phyloP scores from a whole-genome alignment of 2,329 filamentous ascomycete genomes.

The Colletotrichum tanaceti region DNA sequence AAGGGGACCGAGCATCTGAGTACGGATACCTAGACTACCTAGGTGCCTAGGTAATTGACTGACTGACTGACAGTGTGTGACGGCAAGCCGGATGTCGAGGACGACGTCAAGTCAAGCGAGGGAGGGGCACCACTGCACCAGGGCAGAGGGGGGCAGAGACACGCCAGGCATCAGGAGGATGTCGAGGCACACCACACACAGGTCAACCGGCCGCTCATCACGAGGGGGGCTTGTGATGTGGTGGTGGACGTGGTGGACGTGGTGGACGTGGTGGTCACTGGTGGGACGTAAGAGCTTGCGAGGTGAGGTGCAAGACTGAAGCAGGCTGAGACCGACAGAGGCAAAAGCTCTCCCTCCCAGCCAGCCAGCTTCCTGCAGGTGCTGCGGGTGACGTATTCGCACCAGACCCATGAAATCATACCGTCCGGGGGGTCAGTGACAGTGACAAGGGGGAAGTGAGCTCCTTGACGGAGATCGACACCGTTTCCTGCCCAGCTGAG shows the following conservation, averaged over 20 bases:
- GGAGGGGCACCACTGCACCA: neutral
- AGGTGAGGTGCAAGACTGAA: constrained; percentile 3
- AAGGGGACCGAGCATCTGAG: constrained; percentile 27
- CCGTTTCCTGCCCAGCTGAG: constrained; percentile 20
- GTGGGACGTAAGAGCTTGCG: constrained; percentile 8
- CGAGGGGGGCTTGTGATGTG: constrained; percentile 18
- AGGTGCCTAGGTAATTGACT: too few species aligned
- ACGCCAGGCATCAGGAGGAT: constrained; percentile 16
- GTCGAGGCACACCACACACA: constrained; percentile 4
- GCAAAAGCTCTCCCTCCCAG: constrained; percentile 8
- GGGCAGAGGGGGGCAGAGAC: constrained; percentile 1
- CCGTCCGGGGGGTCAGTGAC: constrained; percentile 22
- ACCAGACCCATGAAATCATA: constrained; percentile 39
- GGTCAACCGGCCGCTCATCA: neutral
- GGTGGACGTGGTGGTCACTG: neutral
- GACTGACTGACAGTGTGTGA: neutral
- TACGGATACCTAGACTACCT: too few species aligned
- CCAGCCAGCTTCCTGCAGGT: constrained; percentile 20
- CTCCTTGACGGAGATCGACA: constrained; percentile 21
- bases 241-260: neutral
- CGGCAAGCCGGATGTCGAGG: constrained; percentile 2
- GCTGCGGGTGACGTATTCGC: constrained; percentile 29
- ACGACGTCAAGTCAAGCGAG: neutral
- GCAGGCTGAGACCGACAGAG: neutral
- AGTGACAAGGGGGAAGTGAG: constrained; percentile 18